These are phyloP conservation scores for Colletotrichum sp. DNA, from an alignment of 2,329 filamentous ascomycete genomes.

Conservation along the genomic window DNA sequence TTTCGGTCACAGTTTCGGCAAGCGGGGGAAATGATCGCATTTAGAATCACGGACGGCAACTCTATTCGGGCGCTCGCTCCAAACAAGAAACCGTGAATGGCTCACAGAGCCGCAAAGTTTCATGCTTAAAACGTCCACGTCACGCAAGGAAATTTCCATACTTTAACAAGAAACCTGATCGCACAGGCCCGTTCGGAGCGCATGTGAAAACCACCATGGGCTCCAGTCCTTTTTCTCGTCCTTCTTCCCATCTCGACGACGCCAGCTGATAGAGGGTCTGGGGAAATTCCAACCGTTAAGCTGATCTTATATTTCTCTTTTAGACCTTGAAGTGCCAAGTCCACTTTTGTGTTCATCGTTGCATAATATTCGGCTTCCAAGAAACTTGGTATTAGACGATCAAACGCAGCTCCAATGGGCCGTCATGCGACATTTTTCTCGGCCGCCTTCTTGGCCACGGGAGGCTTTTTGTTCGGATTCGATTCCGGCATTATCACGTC, in stretches of 20 bases:
- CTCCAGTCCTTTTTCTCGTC: neutral
- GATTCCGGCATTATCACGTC: constrained; percentile 51
- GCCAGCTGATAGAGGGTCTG: neutral
- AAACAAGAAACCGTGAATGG: constrained; percentile 11
- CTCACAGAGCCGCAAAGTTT: constrained; percentile 9
- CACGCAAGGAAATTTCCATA: neutral
- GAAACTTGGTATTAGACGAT: neutral
- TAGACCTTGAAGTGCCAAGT: neutral
- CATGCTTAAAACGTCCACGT: constrained; percentile 11
- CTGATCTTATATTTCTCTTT: neutral
- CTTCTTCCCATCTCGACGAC: neutral
- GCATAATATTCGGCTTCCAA: neutral
- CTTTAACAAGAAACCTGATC: neutral
- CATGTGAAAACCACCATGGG: neutral
- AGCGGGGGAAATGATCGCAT: neutral
- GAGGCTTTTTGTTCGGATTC: constrained; percentile 45
- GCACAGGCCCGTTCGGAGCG: neutral
- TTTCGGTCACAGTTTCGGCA: constrained; percentile 4
- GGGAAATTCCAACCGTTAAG: neutral
- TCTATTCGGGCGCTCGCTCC: neutral
- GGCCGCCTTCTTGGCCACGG: constrained; percentile 29
- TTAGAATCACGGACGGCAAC: neutral
- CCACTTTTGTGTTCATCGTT: neutral
- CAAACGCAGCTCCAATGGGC: constrained; percentile 8
- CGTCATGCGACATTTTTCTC: constrained; percentile 21